Base-by-base conservation (phyloP, 805 yeast genomes). In the Suhomyces sp. region DNA sequence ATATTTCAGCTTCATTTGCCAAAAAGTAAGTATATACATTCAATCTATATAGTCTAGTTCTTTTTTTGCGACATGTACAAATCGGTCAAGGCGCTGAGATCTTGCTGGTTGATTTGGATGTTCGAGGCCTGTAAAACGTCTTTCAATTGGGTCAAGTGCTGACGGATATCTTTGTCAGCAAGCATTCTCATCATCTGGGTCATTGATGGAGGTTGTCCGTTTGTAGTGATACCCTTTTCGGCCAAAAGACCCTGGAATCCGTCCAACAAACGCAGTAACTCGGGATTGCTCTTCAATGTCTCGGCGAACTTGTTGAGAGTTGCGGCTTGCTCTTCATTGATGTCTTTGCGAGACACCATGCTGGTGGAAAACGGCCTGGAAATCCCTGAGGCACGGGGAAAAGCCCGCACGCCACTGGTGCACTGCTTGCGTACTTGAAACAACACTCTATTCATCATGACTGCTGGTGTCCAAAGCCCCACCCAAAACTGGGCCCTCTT, bases 1-100 rank as follows among this genome's bases (percentile, higher is more conserved):
- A 80, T 54, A 87, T 91, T 52, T 91, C 97, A 12, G 75, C 77
- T 27, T 71, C 78, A 7, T 74, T 75, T 54, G 68, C 77, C 12
- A 75, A 75, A 61, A 71, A 75, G 57, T 63, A 19, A 38, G 24
- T 38, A 38, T 38, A 19, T 38, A 38, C 42, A 38, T 38, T 42
- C n/a, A 13, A 10, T n/a, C 49, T 47, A 13, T 17, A 36, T 33
- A 33, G 41, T 52, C 49, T 47, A 42, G 22, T 45, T 12, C 40
- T 53, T 48, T 47, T 56, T 48, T 33, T 49, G 52, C 33, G 46
- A n/a, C 50, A 54, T 52, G 45, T 59, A 65, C 50, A 62, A 54
- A 42, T 63, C 59, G 61, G 67, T 66, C 48, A 71, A 62, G 47
- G 65, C 67, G 45, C 59, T 60, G 54, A 72, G 58, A 53, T 74